A percentile compares a stretch with the other conserved stretches of the same genome.
Conservation (phyloP, 208 protist species). For the Acanthamoeba royreba region DNA sequence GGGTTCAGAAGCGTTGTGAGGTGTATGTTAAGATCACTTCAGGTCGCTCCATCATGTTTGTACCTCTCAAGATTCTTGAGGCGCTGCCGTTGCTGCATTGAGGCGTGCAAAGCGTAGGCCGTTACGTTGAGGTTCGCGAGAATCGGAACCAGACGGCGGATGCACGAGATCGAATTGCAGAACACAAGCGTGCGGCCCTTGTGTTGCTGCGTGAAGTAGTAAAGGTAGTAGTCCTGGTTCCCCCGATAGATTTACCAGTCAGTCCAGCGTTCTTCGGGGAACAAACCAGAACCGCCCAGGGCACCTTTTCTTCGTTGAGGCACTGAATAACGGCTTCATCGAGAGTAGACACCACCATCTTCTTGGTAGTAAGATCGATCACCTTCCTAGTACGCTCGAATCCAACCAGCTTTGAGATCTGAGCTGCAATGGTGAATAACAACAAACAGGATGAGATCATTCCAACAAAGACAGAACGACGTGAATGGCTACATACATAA, state of each 20-base stretch:
- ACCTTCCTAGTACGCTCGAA: slow-evolving; percentile 77
- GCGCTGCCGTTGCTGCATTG: slow-evolving; percentile 96
- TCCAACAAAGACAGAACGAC: not conserved
- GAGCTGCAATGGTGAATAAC: not conserved
- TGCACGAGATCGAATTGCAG: slow-evolving; percentile 88
- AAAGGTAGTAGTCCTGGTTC: slow-evolving; percentile 81
- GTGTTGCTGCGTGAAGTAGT: slow-evolving; percentile 91
- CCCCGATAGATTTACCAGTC: not conserved
- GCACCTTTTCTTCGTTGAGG: slow-evolving; percentile 88
- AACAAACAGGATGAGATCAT: not conserved
- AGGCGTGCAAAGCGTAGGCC: slow-evolving; percentile 85
- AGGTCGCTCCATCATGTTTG: not conserved
- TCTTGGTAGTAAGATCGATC: slow-evolving; percentile 82
- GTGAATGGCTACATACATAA: not conserved
- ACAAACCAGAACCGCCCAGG: not conserved
- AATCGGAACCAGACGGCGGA: slow-evolving; percentile 90
- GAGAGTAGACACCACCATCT: slow-evolving; percentile 83
- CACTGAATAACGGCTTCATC: slow-evolving; percentile 90
- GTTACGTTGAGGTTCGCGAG: slow-evolving; percentile 81
- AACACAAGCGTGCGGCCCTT: slow-evolving; percentile 91
- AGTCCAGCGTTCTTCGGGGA: not conserved
- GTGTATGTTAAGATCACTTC: not conserved
- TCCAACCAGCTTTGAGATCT: slow-evolving; percentile 39
- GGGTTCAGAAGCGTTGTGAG: not conserved
- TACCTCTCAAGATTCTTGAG: slow-evolving; percentile 96